A percentile compares a stretch with the other conserved stretches of the same genome.
Evolutionary conservation across 2,329 filamentous ascomycete genomes (phyloP).

Genomic region (Aspergillus puulaauensis): DNA sequence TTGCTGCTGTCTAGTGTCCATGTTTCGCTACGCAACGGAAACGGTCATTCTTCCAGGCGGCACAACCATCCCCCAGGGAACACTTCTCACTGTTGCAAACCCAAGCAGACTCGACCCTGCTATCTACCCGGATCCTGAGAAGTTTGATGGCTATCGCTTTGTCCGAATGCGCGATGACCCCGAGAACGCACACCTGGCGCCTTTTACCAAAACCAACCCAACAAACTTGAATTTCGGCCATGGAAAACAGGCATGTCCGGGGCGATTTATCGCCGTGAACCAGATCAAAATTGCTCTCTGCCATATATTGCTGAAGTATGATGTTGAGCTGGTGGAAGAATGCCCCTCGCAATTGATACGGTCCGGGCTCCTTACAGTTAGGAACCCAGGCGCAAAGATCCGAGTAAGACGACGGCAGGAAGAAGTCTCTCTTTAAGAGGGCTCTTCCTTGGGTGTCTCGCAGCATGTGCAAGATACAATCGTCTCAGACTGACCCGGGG

Average conservation of each 20-base stretch:
- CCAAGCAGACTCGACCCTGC: not conserved
- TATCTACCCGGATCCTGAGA: not conserved
- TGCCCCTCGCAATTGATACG: too few species aligned
- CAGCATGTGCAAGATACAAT: too few species aligned
- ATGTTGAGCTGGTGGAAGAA: not conserved
- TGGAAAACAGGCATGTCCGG: constrained; percentile 2
- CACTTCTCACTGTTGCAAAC: not conserved
- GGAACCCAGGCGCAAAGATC: too few species aligned
- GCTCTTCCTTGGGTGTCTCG: too few species aligned
- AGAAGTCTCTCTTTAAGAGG: too few species aligned
- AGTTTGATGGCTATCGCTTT: constrained; percentile 7
- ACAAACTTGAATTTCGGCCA: constrained; percentile 4
- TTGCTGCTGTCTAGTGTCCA: not conserved
- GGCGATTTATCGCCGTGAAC: not conserved
- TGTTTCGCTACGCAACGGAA: not conserved
- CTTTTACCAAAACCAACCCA: not conserved
- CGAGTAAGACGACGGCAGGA: too few species aligned
- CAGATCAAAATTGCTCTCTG: constrained; percentile 3
- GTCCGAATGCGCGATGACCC: not conserved
- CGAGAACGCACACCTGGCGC: not conserved
- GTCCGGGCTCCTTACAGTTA: too few species aligned
- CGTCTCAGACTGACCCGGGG: too few species aligned
- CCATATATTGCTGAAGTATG: constrained; percentile 1
- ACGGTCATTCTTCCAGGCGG: not conserved
- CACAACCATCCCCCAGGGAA: not conserved